Conservation (phyloP, 441 rosid genomes). For the Pelargonium cotyledonis region DNA sequence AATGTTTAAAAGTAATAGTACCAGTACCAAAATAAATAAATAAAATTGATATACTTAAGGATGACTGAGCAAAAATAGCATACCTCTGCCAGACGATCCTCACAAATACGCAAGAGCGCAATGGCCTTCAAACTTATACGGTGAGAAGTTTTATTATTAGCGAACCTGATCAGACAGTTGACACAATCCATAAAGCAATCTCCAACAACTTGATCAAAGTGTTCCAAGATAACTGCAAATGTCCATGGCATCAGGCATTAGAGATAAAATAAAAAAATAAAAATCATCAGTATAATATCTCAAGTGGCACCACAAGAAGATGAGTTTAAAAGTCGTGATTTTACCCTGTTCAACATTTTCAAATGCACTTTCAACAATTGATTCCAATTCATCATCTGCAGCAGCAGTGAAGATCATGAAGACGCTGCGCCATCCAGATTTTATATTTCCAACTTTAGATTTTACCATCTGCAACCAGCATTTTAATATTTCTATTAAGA, state of each 20-base stretch:
- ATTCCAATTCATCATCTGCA: constrained; percentile 89
- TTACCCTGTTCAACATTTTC: constrained; percentile 99
- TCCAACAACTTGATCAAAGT: constrained; percentile 98
- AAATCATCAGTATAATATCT: neutral
- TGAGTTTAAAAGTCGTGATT: constrained; percentile 12
- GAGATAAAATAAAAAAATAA: neutral
- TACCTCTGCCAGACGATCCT: constrained; percentile 99
- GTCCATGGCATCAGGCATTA: constrained; percentile 25
- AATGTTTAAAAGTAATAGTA: constrained; percentile 12
- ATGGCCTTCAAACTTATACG: constrained; percentile 99
- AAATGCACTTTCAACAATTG: constrained; percentile 95
- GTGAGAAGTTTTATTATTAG: constrained; percentile 87
- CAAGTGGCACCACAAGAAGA: constrained; percentile 16
- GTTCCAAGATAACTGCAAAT: constrained; percentile 94
- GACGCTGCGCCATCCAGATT: constrained; percentile 99
- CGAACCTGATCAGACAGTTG: constrained; percentile 97
- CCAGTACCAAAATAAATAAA: neutral
- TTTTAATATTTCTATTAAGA: constrained; percentile 8
- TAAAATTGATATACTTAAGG: constrained; percentile 10
- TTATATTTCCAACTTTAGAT: constrained; percentile 97
- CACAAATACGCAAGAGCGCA: constrained; percentile 99
- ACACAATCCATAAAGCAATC: constrained; percentile 99
- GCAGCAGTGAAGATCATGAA: constrained; percentile 98
- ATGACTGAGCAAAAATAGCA: constrained; percentile 13
- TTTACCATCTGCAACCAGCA: constrained; percentile 77